Evolutionary conservation across 257 asterid genomes (phyloP).

Genomic region (Lantana camara): DNA sequence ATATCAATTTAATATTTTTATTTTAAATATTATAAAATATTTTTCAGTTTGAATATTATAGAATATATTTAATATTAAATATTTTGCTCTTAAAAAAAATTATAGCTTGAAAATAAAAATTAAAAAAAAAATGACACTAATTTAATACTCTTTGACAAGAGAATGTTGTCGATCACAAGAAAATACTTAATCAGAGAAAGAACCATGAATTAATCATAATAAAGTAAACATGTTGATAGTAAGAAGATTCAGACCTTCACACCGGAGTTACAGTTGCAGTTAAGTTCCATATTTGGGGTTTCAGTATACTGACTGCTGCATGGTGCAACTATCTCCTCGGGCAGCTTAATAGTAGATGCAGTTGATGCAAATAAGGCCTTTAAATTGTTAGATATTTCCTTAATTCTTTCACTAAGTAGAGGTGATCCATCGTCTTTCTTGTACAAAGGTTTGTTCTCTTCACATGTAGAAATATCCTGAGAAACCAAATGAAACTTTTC

Average conservation of each 20-base stretch:
- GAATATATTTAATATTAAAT: too few species aligned
- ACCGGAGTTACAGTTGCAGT: conserved; percentile 52
- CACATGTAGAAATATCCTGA: too few species aligned
- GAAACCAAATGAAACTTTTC: too few species aligned
- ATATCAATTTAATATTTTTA: too few species aligned
- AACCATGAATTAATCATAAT: neutral
- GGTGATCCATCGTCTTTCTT: conserved; percentile 49
- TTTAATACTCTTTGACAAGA: conserved; percentile 64
- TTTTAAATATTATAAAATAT: too few species aligned
- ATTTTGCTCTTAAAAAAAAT: too few species aligned
- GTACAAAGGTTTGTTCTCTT: conserved; percentile 29
- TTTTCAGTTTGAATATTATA: too few species aligned
- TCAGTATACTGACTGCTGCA: conserved; percentile 35
- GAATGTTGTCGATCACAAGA: conserved; percentile 51
- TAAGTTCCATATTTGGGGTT: conserved; percentile 56
- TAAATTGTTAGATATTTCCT: conserved; percentile 56
- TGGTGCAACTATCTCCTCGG: conserved; percentile 38
- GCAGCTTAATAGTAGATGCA: conserved; percentile 41
- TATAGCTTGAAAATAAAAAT: too few species aligned
- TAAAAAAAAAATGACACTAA: too few species aligned
- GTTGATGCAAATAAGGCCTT: conserved; percentile 58
- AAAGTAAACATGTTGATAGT: neutral
- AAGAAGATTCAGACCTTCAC: conserved; percentile 53
- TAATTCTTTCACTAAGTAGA: conserved; percentile 61
- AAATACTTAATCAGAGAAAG: neutral